Percentiles rank a stretch among this genome's conserved stretches.
phyloP scores from a whole-genome alignment of 768 basidiomycete species.

The Podaxis sp. region DNA sequence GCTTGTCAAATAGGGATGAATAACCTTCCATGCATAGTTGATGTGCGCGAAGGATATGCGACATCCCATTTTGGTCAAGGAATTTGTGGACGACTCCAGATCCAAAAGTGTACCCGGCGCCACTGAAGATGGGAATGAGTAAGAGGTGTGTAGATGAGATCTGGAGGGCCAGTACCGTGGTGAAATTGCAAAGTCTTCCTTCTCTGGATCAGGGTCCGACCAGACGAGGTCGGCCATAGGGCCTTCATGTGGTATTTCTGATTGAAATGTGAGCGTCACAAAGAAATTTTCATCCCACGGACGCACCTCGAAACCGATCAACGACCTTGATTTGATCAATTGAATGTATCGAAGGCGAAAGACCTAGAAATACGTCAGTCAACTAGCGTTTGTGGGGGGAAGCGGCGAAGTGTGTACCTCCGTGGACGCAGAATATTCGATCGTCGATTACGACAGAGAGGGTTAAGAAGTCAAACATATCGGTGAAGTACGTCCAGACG shows the following conservation, averaged over 20 bases:
- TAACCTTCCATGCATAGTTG: conserved; percentile 99
- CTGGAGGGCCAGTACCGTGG: conserved; percentile 64
- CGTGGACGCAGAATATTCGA: conserved; percentile 98
- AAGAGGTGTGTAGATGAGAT: conserved; percentile 15
- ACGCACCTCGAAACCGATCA: conserved; percentile 91
- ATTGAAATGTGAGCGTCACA: conserved; percentile 22
- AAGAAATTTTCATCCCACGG: conserved; percentile 17
- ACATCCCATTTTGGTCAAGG: conserved; percentile 93
- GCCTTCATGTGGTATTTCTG: conserved; percentile 98
- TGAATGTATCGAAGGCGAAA: conserved; percentile 97
- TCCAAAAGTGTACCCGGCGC: conserved; percentile 98
- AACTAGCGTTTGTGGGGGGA: conserved; percentile 14
- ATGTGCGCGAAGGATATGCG: conserved; percentile 95
- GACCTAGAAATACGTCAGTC: conserved; percentile 46
- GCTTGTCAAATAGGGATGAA: conserved; percentile 93
- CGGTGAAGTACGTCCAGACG: conserved; percentile 99
- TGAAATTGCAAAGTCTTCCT: conserved; percentile 99
- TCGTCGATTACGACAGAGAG: conserved; percentile 98
- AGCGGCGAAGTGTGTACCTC: conserved; percentile 53
- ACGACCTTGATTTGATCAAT: conserved; percentile 99
- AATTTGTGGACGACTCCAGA: conserved; percentile 98
- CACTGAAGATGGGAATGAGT: conserved; percentile 48
- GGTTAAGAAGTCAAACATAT: conserved; percentile 99
- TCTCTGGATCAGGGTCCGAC: conserved; percentile 99
- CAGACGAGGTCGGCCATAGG: conserved; percentile 99